Evolutionary conservation across 345 rosid species (phyloP), one percentile per base, ranked within the genome.

Genomic region (Triadica sebifera): DNA sequence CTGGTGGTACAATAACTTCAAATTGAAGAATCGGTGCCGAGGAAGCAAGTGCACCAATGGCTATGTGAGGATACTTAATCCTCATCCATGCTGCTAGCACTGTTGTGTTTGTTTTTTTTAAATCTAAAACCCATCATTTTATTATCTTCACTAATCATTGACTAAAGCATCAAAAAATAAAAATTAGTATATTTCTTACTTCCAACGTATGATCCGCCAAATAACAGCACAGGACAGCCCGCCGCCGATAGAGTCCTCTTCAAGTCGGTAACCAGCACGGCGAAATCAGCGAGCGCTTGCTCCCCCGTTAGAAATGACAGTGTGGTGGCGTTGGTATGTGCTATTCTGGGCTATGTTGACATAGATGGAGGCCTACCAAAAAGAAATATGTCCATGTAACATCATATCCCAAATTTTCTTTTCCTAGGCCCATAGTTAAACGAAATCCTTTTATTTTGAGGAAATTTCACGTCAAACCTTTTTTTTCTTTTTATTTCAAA

Each of bases 61-160:
- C 89, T 73, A 94, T 78, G 68, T 94, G 98, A 53, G 97, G 97
- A 85, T 94, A 94, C 82, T 94, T 94, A 10, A 94, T 82, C 85
- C 97, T 88, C 98, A 94, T 94, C 98, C 97, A 94, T 70, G 97
- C 91, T 2, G 98, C 98, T 67, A 94, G 80, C 98, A 94, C 97
- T 94, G 86, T 77, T 92, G n/a, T n/a, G n/a, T n/a, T n/a, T n/a
- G n/a, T n/a, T n/a, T n/a, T n/a, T n/a, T n/a, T 83, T 76, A 29
- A 29, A 29, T n/a, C n/a, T n/a, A 29, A 29, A 55, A 73, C 12
- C 47, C 58, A 78, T 1, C 39, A 45, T 20, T 55, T 45, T 11
- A 69, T 29, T 34, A 29, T 11, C 25, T 4, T 51, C 60, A 69
- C 43, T 52, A 51, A 69, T 34, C 46, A 9, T 3, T 51, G 6